Evolutionary conservation across 768 basidiomycete species (phyloP).

Genomic region (Rhodocollybia butyracea): DNA sequence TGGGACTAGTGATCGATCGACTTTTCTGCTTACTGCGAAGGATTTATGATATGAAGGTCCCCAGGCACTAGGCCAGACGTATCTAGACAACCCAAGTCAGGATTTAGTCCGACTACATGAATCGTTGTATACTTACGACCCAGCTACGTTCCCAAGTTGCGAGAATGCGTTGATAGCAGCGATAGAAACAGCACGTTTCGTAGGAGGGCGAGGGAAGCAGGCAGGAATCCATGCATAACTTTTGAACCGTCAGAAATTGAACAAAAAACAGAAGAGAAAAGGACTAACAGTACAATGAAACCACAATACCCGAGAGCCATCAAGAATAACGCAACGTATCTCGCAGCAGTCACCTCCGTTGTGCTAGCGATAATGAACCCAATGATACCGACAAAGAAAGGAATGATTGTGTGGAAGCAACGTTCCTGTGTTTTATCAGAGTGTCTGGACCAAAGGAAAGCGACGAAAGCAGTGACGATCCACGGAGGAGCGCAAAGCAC

Average conservation of each 20-base stretch:
- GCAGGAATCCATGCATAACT: constrained; percentile 49
- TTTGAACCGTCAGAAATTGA: background rate
- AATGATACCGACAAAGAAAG: constrained; percentile 60
- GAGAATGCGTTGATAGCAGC: constrained; percentile 79
- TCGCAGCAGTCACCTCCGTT: constrained; percentile 62
- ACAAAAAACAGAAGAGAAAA: background rate
- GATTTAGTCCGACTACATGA: background rate
- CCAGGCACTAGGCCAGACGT: background rate
- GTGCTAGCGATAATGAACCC: constrained; percentile 72
- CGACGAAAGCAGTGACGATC: constrained; percentile 56
- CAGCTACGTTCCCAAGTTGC: constrained; percentile 80
- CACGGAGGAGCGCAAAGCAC: constrained; percentile 81
- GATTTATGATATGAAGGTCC: background rate
- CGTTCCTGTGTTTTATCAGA: constrained; percentile 77
- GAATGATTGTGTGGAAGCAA: constrained; percentile 61
- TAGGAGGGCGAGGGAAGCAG: constrained; percentile 66
- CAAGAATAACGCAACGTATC: constrained; percentile 75
- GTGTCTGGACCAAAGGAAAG: constrained; percentile 58
- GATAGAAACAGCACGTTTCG: constrained; percentile 80
- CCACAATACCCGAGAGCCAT: constrained; percentile 75
- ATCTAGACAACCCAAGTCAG: background rate
- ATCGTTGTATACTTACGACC: constrained; percentile 35
- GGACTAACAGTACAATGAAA: constrained; percentile 44
- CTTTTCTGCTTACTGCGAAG: background rate
- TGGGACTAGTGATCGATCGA: background rate